Evolutionary conservation across 345 rosid species (phyloP), one percentile per base, ranked within the genome.

Genomic region (Brassica cretica): DNA sequence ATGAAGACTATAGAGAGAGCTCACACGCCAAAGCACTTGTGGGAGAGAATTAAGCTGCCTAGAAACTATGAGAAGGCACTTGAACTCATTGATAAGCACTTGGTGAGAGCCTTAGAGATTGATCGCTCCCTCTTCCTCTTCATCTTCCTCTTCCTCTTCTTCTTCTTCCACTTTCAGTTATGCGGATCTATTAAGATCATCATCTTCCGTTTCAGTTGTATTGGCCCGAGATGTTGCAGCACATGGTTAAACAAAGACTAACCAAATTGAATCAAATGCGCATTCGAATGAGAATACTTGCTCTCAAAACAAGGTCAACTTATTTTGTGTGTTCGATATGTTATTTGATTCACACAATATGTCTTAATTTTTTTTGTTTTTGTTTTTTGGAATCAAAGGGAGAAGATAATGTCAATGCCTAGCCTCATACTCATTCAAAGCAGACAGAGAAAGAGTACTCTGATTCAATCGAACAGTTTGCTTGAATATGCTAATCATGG

Each of bases 241-340:
- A 95, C 81, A 95, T 89, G 82, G 85, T 84, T 56, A 95, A 95
- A 85, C 98, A 91, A 78, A 86, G 97, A 41, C 79, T 95, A 77
- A 95, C 99, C 2, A 95, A 95, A 81, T 91, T 95, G 99, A 91
- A 93, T 56, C 98, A 95, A 73, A 95, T 93, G 99, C 94, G 94
- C 14, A 91, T 95, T 72, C 91, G 99, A n/a, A 93, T 88, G 98
- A 87, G 96, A 64, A 95, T 91, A 72, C 94, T 95, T 80, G 89
- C 89, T 49, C 77, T 93, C 25, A 91, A 93, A 73, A 95, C 93
- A 68, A 89, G 94, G 99, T 94, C 8, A 18, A 37, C 8, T 37
- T 37, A 37, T 37, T 8, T 37, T 37, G 44, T 37, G 39, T 37
- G 44, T 37, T 37, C 44, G 9, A 8, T 37, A 37, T 37, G 10